Evolutionary conservation across 257 asterid species (phyloP).

Genomic region (Leonotis leonurus): DNA sequence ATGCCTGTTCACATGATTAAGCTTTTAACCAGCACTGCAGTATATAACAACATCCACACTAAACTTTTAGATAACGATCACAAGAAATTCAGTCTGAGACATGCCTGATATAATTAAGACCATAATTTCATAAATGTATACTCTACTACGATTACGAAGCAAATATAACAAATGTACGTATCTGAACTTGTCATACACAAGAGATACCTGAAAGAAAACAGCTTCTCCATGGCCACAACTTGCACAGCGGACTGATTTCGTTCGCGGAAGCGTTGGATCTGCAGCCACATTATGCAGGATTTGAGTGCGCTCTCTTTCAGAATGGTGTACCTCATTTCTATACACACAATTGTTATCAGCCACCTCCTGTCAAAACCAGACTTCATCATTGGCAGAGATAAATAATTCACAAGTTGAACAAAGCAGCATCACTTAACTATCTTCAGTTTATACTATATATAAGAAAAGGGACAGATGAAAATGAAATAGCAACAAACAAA

Average conservation of each 20-base stretch:
- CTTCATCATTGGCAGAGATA: too few species aligned
- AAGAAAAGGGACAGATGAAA: not conserved
- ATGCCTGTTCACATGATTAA: not conserved
- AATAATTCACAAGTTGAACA: slow-evolving; percentile 13
- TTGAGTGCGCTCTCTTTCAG: slow-evolving; percentile 85
- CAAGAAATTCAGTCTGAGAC: too few species aligned
- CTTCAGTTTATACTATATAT: too few species aligned
- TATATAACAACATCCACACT: too few species aligned
- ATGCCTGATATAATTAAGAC: too few species aligned
- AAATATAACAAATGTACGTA: not conserved
- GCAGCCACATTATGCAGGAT: slow-evolving; percentile 92
- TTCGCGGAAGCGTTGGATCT: slow-evolving; percentile 99
- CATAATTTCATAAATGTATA: too few species aligned
- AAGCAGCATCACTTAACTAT: too few species aligned
- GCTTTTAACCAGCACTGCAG: not conserved
- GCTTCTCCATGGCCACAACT: slow-evolving; percentile 96
- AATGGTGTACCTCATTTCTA: slow-evolving; percentile 79
- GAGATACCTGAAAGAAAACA: slow-evolving; percentile 86
- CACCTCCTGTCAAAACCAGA: too few species aligned
- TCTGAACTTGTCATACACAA: not conserved
- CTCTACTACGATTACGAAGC: not conserved
- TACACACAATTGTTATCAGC: slow-evolving; percentile 92
- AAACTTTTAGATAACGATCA: too few species aligned
- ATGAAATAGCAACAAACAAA: not conserved
- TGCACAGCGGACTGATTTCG: slow-evolving; percentile 76